Conservation (phyloP, 2,329 filamentous ascomycete genomes). For the Huntiella bhutanensis region DNA sequence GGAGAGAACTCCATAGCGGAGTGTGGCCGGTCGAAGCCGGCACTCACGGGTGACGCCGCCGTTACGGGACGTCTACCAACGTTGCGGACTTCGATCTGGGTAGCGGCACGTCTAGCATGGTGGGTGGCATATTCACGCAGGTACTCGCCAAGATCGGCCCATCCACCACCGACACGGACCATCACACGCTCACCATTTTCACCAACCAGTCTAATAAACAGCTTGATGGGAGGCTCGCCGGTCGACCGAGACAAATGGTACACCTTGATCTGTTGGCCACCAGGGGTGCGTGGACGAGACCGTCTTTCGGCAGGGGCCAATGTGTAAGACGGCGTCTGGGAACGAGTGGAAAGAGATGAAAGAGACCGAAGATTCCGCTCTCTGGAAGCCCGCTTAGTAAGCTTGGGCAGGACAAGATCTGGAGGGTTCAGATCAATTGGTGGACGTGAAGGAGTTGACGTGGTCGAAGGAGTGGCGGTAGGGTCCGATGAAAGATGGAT, state of each 20-base stretch:
- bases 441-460: too few relatives aligned
- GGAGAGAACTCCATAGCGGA: constrained; percentile 19
- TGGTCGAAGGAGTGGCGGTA: constrained; percentile 13
- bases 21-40: constrained; percentile 23
- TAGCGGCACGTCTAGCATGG: constrained; percentile 53
- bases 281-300: constrained; percentile 23
- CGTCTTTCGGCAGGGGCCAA: constrained; percentile 40
- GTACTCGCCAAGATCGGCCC: constrained; percentile 91
- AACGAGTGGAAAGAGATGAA: constrained; percentile 34
- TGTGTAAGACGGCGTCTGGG: constrained; percentile 47
- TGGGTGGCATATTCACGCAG: constrained; percentile 83
- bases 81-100: constrained; percentile 33
- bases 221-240: constrained; percentile 74
- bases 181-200: constrained; percentile 84
- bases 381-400: constrained; percentile 22
- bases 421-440: constrained; percentile 37
- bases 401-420: constrained; percentile 31
- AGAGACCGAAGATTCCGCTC: constrained; percentile 29
- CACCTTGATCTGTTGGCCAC: constrained; percentile 60
- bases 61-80: constrained; percentile 1
- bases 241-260: constrained; percentile 79
- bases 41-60: constrained; percentile 16
- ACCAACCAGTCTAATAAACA: constrained; percentile 83
- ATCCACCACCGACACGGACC: constrained; percentile 95
- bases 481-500: constrained; percentile 49